Percentiles rank a stretch among this genome's conserved stretches.
Evolutionary conservation across 495 filamentous ascomycete species (phyloP).

Genomic region (Aspergillus panamensis): DNA sequence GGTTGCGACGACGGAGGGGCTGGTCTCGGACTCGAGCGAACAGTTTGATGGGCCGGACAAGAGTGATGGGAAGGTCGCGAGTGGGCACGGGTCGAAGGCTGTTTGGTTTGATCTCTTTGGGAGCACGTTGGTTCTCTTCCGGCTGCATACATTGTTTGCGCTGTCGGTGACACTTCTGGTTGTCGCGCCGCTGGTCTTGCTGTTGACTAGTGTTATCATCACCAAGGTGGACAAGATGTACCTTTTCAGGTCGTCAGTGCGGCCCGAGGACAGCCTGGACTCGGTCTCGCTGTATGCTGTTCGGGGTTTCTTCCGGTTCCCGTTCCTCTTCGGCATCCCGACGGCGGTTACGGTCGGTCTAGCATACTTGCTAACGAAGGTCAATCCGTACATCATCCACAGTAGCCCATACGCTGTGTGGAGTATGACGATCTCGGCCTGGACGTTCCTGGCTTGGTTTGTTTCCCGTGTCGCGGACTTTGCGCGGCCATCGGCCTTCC

Average conservation of each 20-base stretch:
- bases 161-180: conserved; percentile 80
- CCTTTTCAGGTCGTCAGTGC: conserved; percentile 64
- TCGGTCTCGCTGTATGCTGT: conserved; percentile 66
- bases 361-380: conserved; percentile 70
- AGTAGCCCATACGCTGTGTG: conserved; percentile 80
- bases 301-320: conserved; percentile 80
- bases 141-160: conserved; percentile 77
- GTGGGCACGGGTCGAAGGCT: conserved; percentile 62
- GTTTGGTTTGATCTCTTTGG: conserved; percentile 98
- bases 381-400: conserved; percentile 86
- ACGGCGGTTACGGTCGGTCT: conserved; percentile 66
- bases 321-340: conserved; percentile 68
- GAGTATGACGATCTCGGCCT: conserved; percentile 81
- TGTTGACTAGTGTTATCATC: conserved; percentile 64
- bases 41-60: conserved; percentile 60
- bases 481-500: conserved; percentile 80
- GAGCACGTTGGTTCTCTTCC: conserved; percentile 71
- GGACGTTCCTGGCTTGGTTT: conserved; percentile 78
- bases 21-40: conserved; percentile 66
- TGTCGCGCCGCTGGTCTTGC: conserved; percentile 66
- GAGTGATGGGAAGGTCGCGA: conserved; percentile 61
- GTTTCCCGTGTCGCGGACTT: conserved; percentile 78
- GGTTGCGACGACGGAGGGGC: conserved; percentile 62
- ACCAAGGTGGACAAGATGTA: conserved; percentile 72
- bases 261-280: conserved; percentile 55